These are phyloP conservation scores for Pyrenula aspistea DNA, from an alignment of 495 filamentous ascomycete species.

Conservation along the genomic window DNA sequence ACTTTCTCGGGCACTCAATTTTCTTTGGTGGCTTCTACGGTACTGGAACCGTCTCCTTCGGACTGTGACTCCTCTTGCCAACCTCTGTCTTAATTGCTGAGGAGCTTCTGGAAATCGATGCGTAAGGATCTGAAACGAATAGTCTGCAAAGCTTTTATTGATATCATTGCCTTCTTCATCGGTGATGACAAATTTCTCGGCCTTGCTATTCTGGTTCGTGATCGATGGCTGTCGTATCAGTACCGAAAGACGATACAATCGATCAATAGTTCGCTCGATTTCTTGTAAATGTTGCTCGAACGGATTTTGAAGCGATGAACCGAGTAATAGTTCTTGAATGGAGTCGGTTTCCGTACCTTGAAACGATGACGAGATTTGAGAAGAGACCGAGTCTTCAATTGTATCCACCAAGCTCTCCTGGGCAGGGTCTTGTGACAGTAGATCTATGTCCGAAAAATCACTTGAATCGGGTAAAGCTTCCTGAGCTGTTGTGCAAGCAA, in stretches of 20 bases:
- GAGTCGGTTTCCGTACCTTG: constrained; percentile 1
- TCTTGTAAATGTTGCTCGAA: neutral
- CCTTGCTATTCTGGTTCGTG: constrained; percentile 4
- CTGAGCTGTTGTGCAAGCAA: neutral
- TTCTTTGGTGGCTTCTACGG: constrained; percentile 5
- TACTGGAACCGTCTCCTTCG: constrained; percentile 9
- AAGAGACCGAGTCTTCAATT: neutral
- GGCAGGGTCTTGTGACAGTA: neutral
- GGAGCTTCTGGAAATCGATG: constrained; percentile 4
- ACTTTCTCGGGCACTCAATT: neutral
- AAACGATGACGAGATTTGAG: neutral
- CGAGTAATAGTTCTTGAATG: constrained; percentile 1
- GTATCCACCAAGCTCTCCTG: neutral
- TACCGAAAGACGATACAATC: constrained; percentile 6
- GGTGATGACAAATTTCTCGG: constrained; percentile 1
- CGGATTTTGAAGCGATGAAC: constrained; percentile 1
- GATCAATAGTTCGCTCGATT: constrained; percentile 5
- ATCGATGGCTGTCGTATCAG: constrained; percentile 5
- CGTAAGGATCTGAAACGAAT: neutral
- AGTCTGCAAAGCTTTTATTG: constrained; percentile 1
- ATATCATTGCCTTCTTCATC: constrained; percentile 7
- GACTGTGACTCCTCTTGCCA: constrained; percentile 1
- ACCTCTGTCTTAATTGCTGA: constrained; percentile 1
- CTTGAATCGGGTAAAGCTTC: neutral
- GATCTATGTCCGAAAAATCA: neutral